Evolutionary conservation across 1,139 yeast species (phyloP).

Genomic region (Yamadazyma buinensis): DNA sequence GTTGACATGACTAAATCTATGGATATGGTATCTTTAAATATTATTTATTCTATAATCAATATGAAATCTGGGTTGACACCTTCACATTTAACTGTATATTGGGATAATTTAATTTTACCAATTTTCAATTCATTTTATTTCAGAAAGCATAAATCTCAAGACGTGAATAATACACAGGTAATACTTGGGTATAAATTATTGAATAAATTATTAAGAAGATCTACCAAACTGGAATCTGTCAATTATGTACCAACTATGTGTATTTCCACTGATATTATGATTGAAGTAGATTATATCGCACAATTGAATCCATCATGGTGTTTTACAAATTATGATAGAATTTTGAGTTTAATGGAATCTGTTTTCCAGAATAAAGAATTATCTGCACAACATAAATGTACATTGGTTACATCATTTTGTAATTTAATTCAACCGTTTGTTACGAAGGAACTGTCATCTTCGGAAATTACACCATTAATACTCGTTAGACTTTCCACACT

Average conservation of each 20-base stretch:
- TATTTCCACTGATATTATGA: slow-evolving; percentile 27
- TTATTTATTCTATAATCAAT: slow-evolving; percentile 31
- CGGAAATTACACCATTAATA: no score
- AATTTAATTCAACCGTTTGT: neutral
- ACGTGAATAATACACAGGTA: neutral
- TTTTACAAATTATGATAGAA: slow-evolving; percentile 25
- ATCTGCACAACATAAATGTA: neutral
- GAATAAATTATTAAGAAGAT: slow-evolving; percentile 26
- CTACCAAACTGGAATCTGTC: slow-evolving; percentile 18
- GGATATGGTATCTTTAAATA: slow-evolving; percentile 27
- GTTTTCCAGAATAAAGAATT: neutral
- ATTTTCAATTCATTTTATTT: slow-evolving; percentile 32
- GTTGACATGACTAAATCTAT: slow-evolving; percentile 16
- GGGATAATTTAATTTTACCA: slow-evolving; percentile 39
- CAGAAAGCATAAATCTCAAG: slow-evolving; percentile 9
- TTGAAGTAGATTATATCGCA: slow-evolving; percentile 26
- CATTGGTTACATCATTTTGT: neutral
- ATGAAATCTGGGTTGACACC: slow-evolving; percentile 13
- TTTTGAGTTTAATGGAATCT: no score
- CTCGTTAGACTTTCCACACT: no score
- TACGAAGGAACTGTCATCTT: no score
- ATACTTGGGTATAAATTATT: slow-evolving; percentile 15
- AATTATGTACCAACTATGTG: slow-evolving; percentile 28
- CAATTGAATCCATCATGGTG: slow-evolving; percentile 35
- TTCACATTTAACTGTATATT: slow-evolving; percentile 29